Base-by-base conservation (phyloP, 2,329 filamentous ascomycete species). In the Arthroderma uncinatum region DNA sequence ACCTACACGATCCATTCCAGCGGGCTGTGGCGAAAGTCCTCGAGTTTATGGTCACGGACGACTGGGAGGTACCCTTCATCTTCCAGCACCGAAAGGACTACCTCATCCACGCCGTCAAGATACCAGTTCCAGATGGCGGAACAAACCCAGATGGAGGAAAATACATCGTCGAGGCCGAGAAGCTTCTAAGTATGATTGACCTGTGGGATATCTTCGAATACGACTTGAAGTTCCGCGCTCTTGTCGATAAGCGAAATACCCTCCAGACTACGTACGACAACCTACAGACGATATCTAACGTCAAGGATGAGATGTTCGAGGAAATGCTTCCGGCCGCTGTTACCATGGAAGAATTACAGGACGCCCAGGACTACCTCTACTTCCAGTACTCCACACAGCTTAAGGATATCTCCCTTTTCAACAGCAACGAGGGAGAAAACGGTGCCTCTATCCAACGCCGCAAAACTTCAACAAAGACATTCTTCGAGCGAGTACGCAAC, bases 71-170 rank as follows among this genome's bases (percentile, higher is more conserved):
- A 1, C 92, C 93, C 0, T 98, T 95, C 70, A 93, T 98, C 64
- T 96, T 96, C 71, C 92, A 96, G 70, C 93, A 98, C 68, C 89
- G 93, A 60, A 95, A 96, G 72, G 93, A 98, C 70, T 98, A 97
- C 68, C 80, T 98, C 44, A 94, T 98, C 57, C 89, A 97, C 66
- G 87, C 87, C 23, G 85, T 85, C 62, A 90, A 88, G 67, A 74
- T 79, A n/a, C 75, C 79, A 39, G 79, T 81, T 5, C 83, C 75
- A 69, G 83, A 67, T 72, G 76, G 82, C 61, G 78, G 80, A 14
- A 79, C 84, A 58, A 85, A 92, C 62, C 80, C 81, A 7, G 84
- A 89, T 64, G 83, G 80, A 1, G 83, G 85, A 1, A 84, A 89
- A 58, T 87, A 84, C 66, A 83, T 84, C 57, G 82, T 92, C 58